These are phyloP conservation scores for Fusarium neocosmosporiellum DNA, from an alignment of 2,329 filamentous ascomycete genomes.

Conservation along the genomic window DNA sequence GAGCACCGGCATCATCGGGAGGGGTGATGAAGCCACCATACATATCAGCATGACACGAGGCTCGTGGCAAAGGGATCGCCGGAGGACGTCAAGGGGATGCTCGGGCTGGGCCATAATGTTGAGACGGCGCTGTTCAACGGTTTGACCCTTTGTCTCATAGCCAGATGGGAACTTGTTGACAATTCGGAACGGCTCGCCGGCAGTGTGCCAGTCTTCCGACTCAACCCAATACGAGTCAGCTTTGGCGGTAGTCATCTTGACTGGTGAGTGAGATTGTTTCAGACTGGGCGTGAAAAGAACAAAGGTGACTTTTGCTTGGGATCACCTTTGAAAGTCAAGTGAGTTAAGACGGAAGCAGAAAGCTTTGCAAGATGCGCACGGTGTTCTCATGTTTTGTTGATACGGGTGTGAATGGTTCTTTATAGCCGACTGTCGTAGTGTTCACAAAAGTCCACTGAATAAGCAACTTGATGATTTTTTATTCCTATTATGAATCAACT, in stretches of 20 bases:
- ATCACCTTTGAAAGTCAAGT: neutral
- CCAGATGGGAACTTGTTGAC: slow-evolving; percentile 19
- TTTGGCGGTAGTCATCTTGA: neutral
- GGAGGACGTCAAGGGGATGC: slow-evolving; percentile 11
- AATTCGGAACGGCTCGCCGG: slow-evolving; percentile 43
- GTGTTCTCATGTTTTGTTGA: no score
- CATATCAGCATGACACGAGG: slow-evolving; percentile 37
- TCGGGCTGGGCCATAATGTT: neutral
- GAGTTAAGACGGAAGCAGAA: neutral
- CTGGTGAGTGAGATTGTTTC: neutral
- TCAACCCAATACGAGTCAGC: neutral
- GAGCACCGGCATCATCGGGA: slow-evolving; percentile 31
- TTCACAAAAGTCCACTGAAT: neutral
- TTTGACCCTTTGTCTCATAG: neutral
- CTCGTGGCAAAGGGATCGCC: slow-evolving; percentile 32
- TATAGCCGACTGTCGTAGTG: no score
- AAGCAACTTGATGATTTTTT: neutral
- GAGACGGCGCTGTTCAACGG: slow-evolving; percentile 7
- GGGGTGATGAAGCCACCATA: slow-evolving; percentile 42
- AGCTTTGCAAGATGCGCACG: no score
- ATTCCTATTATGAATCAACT: neutral
- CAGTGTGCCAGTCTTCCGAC: slow-evolving; percentile 4
- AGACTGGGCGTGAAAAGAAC: neutral
- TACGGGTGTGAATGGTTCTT: no score
- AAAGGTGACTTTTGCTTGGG: neutral